Evolutionary conservation across 495 filamentous ascomycete species (phyloP), one percentile per base, ranked within the genome.

Genomic region (Aspergillus funiculosus): DNA sequence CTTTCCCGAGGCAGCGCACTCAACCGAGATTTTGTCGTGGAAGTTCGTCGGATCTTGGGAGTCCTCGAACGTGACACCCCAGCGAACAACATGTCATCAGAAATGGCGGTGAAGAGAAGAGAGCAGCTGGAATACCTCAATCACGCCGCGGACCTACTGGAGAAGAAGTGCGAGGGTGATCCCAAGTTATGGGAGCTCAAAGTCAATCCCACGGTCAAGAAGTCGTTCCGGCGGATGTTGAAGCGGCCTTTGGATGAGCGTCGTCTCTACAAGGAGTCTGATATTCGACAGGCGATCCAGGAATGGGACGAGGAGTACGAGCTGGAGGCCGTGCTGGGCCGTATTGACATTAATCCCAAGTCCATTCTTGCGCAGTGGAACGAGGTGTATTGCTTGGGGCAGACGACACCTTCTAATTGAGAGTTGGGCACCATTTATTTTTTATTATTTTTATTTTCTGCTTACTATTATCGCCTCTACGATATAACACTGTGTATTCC

Each of bases 221-320:
- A 48, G 38, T 9, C 37, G 5, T 19, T 10, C 14, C 56, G 54
- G n/a, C 37, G n/a, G 9, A 37, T 39, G 13, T 22, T 53, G 27
- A 50, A 58, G 9, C 51, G 44, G 20, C 40, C 54, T 4, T 15
- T 49, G 9, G 31, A 57, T 25, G 50, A 53, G n/a, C 20, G 38
- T 9, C 24, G 14, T 5, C 13, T 58, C 9, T 57, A 48, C 34
- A 31, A 50, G 8, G 10, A 44, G 22, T 6, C 25, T 1, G 44
- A 37, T 22, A 24, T 62, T 10, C 22, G 13, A 11, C 21, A 44
- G 42, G 37, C 17, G 4, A 31, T 60, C 5, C 43, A 45, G 30
- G 1, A 19, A n/a, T 66, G 62, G 62, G 60, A 66, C 21, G 62
- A 63, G 48, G 57, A 58, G 30, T 59, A 54, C 41, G 62, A 63